A percentile compares a stretch with the other conserved stretches of the same genome.
Conservation (phyloP, 1,284 basidiomycete species). For the Microbotryum violaceum region DNA sequence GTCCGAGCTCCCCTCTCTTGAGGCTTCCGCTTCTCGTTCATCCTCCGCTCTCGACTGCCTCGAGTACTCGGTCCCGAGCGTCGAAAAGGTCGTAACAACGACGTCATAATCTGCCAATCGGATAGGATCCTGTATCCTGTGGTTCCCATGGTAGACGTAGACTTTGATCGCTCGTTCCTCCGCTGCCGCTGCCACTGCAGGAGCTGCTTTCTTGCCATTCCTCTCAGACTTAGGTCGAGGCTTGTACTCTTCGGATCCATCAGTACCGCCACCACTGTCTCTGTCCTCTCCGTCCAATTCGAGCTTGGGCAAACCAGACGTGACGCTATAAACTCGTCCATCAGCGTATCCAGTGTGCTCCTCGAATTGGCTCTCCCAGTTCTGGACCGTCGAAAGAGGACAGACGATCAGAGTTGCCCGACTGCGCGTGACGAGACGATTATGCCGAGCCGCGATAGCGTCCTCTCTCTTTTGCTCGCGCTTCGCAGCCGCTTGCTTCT, state of each 20-base stretch:
- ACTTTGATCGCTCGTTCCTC: constrained; percentile 52
- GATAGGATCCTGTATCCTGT: constrained; percentile 71
- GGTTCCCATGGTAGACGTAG: constrained; percentile 92
- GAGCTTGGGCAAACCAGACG: too few species aligned
- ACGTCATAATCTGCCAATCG: constrained; percentile 90
- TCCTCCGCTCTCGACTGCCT: constrained; percentile 53
- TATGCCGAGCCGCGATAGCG: constrained; percentile 51
- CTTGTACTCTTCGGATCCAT: neutral
- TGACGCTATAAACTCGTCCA: too few species aligned
- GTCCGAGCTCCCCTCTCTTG: constrained; percentile 44
- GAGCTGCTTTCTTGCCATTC: neutral
- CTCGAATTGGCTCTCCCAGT: constrained; percentile 97
- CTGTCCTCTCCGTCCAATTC: constrained; percentile 6
- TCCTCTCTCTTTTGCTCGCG: constrained; percentile 57
- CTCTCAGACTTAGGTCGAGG: neutral
- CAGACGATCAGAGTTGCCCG: constrained; percentile 94
- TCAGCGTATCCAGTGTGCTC: constrained; percentile 58
- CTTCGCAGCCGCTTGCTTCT: constrained; percentile 53
- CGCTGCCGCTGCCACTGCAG: constrained; percentile 33
- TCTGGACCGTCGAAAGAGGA: constrained; percentile 90
- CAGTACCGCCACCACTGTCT: neutral
- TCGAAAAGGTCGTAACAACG: constrained; percentile 95
- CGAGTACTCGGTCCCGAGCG: constrained; percentile 88
- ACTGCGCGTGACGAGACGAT: constrained; percentile 60
- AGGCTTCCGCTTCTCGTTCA: constrained; percentile 28